Evolutionary conservation across 176 grass and related monocot species (phyloP), one percentile per base, ranked within the genome.

Genomic region (Rhynchospora tenuis): DNA sequence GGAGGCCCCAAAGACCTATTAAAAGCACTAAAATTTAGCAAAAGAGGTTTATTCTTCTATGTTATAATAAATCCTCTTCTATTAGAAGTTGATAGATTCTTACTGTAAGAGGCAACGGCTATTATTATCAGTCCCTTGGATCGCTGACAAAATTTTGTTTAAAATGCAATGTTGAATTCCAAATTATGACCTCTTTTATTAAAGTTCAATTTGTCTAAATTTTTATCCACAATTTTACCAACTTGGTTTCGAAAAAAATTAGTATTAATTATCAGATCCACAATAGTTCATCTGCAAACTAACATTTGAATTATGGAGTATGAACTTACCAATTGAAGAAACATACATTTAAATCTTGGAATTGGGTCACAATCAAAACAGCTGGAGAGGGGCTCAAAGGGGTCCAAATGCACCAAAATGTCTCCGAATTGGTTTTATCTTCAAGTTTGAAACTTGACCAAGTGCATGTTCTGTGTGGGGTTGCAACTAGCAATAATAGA

Each of bases 351-450:
- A 72, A 47, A 72, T 72, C 44, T 50, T 48, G 20, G n/a, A 22
- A 73, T 73, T 50, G 45, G 11, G 70, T 73, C 70, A 73, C 70
- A 73, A 73, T 73, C 70, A 73, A 51, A 51, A 50, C 70, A 73
- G 69, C 69, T 50, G 43, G 23, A 48, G 26, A 4, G 16, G 54
- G 16, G 55, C 62, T 64, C 62, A 10, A 31, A 5, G 68, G 68
- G 45, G 12, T 51, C 70, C 70, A 74, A 74, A 51, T 74, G 19
- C 70, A 74, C 45, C 70, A 74, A 74, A 44, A 74, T 38, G 33
- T 38, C 33, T 38, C 33, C 33, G 2, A 38, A 38, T 38, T 38
- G 33, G 33, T 38, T 38, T 38, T 38, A 38, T 38, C 33, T 38
- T 38, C 33, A 38, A 38, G 33, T 52, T n/a, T 74, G 20, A 74